Evolutionary conservation across 2,329 filamentous ascomycete genomes (phyloP).

Genomic region (Penicillium sp.): DNA sequence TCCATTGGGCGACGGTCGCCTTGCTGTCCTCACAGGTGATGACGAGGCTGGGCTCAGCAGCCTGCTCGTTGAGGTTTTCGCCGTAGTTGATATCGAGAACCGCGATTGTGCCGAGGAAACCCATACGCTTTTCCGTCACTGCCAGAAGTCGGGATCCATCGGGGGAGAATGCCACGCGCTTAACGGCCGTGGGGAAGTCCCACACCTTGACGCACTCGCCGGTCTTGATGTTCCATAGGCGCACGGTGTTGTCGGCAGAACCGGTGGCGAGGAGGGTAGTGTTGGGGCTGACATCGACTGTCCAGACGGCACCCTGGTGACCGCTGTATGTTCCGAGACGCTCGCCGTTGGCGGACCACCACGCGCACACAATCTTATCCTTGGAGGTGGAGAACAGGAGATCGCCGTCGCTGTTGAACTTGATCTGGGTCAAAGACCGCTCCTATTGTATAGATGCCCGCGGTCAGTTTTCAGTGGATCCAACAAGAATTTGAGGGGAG

Average conservation of each 20-base stretch:
- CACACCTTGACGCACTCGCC: slow-evolving; percentile 94
- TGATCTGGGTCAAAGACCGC: slow-evolving; percentile 93
- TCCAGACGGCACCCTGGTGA: slow-evolving; percentile 98
- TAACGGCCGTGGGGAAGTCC: slow-evolving; percentile 96
- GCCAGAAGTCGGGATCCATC: slow-evolving; percentile 88
- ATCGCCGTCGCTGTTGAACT: slow-evolving; percentile 94
- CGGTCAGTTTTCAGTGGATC: slow-evolving; percentile 29
- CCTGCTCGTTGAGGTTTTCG: slow-evolving; percentile 74
- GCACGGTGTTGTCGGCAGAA: slow-evolving; percentile 96
- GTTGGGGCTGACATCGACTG: slow-evolving; percentile 92
- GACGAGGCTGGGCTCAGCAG: slow-evolving; percentile 75
- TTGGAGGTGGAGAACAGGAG: slow-evolving; percentile 94
- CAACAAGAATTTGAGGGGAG: slow-evolving; percentile 15
- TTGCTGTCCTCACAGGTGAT: slow-evolving; percentile 97
- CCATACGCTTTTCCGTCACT: slow-evolving; percentile 98
- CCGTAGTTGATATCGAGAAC: slow-evolving; percentile 88
- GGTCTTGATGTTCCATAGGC: slow-evolving; percentile 93
- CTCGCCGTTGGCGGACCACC: slow-evolving; percentile 98
- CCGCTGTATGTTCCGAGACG: slow-evolving; percentile 94
- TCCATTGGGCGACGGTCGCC: slow-evolving; percentile 96
- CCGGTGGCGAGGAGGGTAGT: slow-evolving; percentile 90
- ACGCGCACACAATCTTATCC: slow-evolving; percentile 94
- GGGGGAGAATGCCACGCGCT: slow-evolving; percentile 95
- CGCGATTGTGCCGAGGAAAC: slow-evolving; percentile 89
- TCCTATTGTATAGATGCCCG: slow-evolving; percentile 55